phyloP scores from a whole-genome alignment of 371 early-diverging fungal genomes.

The Choanephora cucurbitarum region DNA sequence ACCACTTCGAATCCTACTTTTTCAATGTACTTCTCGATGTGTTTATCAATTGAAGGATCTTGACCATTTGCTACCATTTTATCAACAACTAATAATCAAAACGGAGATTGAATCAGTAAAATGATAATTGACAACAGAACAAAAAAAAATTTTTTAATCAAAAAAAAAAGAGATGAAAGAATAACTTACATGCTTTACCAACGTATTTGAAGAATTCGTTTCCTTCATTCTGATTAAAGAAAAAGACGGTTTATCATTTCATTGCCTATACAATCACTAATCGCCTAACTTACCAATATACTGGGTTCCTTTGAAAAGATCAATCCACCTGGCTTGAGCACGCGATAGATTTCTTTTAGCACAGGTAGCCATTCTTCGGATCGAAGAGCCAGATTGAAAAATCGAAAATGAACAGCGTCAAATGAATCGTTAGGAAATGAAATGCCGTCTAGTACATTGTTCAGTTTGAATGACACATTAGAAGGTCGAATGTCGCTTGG shows the following conservation, averaged over 20 bases:
- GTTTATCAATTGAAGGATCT: slow-evolving; percentile 46
- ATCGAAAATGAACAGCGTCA: slow-evolving; percentile 59
- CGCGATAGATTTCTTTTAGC: slow-evolving; percentile 52
- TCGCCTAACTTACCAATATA: slow-evolving; percentile 35
- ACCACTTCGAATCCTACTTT: slow-evolving; percentile 40
- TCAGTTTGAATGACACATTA: slow-evolving; percentile 44
- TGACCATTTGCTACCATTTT: slow-evolving; percentile 44
- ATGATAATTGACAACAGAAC: slow-evolving; percentile 1
- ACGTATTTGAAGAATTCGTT: slow-evolving; percentile 37
- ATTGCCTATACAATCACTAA: no score
- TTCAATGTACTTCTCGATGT: slow-evolving; percentile 34
- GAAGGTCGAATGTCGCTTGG: slow-evolving; percentile 50
- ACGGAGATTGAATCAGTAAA: no score
- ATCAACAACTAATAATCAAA: slow-evolving; percentile 35
- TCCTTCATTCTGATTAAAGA: slow-evolving; percentile 24
- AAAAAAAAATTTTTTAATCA: neutral
- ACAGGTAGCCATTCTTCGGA: slow-evolving; percentile 52
- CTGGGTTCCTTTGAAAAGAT: slow-evolving; percentile 54
- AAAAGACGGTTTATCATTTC: no score
- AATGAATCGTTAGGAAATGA: slow-evolving; percentile 60
- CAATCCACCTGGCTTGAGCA: slow-evolving; percentile 60
- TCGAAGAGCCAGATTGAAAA: slow-evolving; percentile 52
- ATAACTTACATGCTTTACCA: slow-evolving; percentile 33
- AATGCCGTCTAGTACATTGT: slow-evolving; percentile 50
- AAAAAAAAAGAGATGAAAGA: no score